Base-by-base conservation (phyloP, 164 flowering plant species). In the Piper betle region DNA sequence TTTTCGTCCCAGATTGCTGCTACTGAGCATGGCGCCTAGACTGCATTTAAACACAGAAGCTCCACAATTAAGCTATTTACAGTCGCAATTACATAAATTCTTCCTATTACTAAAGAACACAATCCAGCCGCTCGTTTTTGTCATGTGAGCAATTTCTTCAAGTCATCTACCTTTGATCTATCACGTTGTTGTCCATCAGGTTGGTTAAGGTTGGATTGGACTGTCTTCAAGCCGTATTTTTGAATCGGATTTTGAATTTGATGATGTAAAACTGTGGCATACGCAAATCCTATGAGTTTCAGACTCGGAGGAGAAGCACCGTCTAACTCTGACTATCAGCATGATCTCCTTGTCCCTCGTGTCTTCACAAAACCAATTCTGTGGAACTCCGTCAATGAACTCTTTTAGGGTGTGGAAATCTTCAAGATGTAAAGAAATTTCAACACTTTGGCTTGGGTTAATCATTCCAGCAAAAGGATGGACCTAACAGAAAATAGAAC, bases 351-450 rank as follows among this genome's bases (percentile, higher is more conserved):
- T 88, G 63, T 94, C 96, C 60, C 85, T 70, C n/a, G 83, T 79
- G 76, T 90, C 96, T 75, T 94, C 96, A 66, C 76, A 78, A 93
- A 93, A 94, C 79, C 83, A 82, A 77, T 74, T 94, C 56, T 82
- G 96, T 39, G 88, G 96, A 48, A 80, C 64, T 37, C 95, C 96
- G 42, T 91, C 97, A 3, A 81, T 87, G 59, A 76, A 76, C 55
- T 83, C 91, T 72, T 87, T 96, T 3, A 64, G 62, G 20, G 82
- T 80, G 48, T 84, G 84, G 65, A 67, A 72, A 18, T 88, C 95
- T 64, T 82, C 82, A 17, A 85, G 93, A 57, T 71, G 84, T 11
- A 94, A 79, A 3, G 80, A 70, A 10, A 94, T 82, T 69, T 94
- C 99, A 38, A 46, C 81, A 38, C 60, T 71, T 48, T 79, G 78